These are phyloP conservation scores for Monascus purpureus DNA, from an alignment of 495 filamentous ascomycete genomes.

Conservation along the genomic window DNA sequence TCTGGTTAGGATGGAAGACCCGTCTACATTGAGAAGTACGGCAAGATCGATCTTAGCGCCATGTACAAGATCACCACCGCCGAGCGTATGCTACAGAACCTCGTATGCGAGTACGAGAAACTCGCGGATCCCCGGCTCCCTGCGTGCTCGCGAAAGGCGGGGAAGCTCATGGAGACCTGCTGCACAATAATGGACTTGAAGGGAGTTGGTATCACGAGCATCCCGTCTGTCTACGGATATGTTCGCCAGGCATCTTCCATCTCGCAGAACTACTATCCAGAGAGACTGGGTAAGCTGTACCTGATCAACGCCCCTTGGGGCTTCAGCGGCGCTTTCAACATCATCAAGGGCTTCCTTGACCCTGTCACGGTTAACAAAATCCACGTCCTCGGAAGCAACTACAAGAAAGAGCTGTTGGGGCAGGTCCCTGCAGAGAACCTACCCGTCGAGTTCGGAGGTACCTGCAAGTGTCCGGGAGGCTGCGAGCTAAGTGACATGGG, in stretches of 20 bases:
- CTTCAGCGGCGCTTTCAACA: conserved; percentile 66
- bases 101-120: conserved; percentile 95
- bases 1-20: conserved; percentile 83
- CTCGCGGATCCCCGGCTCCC: conserved; percentile 83
- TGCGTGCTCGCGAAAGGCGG: conserved; percentile 87
- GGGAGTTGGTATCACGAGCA: conserved; percentile 72
- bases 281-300: conserved; percentile 79
- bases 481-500: conserved; percentile 81
- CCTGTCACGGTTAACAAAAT: conserved; percentile 96
- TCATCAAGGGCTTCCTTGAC: conserved; percentile 86
- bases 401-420: conserved; percentile 66
- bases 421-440: conserved; percentile 89
- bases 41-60: conserved; percentile 76
- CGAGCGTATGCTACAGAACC: conserved; percentile 90
- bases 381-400: conserved; percentile 67
- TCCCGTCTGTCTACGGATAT: conserved; percentile 73
- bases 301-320: conserved; percentile 97
- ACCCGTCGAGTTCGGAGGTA: conserved; percentile 73
- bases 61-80: conserved; percentile 89
- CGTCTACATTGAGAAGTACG: conserved; percentile 91
- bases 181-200: conserved; percentile 96
- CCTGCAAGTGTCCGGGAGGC: conserved; percentile 68
- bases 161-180: conserved; percentile 85
- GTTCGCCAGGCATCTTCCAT: conserved; percentile 65
- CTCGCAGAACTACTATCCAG: conserved; percentile 97